Evolutionary conservation across 106 monocot genomes (phyloP), one percentile per base, ranked within the genome.

Genomic region (Dioscorea dumetorum): DNA sequence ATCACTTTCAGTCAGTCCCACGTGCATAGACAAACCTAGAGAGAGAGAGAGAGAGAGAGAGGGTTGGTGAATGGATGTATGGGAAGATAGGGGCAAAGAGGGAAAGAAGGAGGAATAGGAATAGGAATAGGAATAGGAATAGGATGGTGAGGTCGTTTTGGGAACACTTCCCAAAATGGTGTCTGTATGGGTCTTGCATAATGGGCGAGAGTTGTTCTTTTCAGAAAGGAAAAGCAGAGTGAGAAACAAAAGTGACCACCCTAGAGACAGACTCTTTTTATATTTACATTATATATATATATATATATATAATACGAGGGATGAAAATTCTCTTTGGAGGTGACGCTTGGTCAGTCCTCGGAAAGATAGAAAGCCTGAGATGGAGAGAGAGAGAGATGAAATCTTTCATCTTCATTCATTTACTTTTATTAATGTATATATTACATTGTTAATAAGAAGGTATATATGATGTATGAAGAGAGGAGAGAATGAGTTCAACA

Each of bases 281-380:
- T 28, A 28, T 28, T 28, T 28, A 3, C 28, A 1, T 3, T 28
- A 28, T 28, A 28, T 28, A 28, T 28, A 28, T 28, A 28, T 28
- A 28, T 28, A 28, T n/a, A n/a, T n/a, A n/a, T n/a, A n/a, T n/a
- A 1, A 28, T 28, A 56, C 2, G 19, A 61, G 22, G 28, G 22
- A 48, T 70, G 70, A 70, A 70, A 70, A 70, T 70, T 70, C 70
- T 13, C 19, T 60, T 70, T 68, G 67, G 50, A 54, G 28, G 56
- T 53, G 31, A 23, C 60, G 23, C 2, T 23, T 22, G 60, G 33
- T 63, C 67, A 22, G 62, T 61, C 52, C 50, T 72, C 16, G 71
- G 71, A 51, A 62, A 24, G 62, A 61, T 61, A n/a, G 24, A 61
- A 61, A 62, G 71, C 50, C 24, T n/a, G 22, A 16, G 16, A 28